Evolutionary conservation across 2,329 filamentous ascomycete species (phyloP), one percentile per base, ranked within the genome.

Genomic region (Cercospora sp.): DNA sequence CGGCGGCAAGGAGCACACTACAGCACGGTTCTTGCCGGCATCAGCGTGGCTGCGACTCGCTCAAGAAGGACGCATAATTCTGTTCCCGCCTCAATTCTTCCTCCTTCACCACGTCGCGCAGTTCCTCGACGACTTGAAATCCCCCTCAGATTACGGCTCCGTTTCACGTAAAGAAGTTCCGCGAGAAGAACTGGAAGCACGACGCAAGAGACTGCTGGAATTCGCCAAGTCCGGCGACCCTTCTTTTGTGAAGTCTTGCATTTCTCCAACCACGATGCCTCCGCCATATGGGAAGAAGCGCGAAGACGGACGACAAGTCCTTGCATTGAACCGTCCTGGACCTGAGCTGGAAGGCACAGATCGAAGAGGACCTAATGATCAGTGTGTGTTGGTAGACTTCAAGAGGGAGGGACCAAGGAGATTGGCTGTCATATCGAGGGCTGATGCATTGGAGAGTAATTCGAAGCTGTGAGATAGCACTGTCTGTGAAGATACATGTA

Each of bases 61-160:
- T 3, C 81, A 83, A 2, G 78, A 78, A 2, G 89, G 89, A 30
- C 85, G 91, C 45, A 89, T 97, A 69, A 91, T 96, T 67, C 82
- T 99, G 5, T 97, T 96, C 77, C 95, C 95, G 3, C 95, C 95
- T 0, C 95, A 98, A 77, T 90, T 90, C 77, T 93, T 91, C 79
- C 85, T 95, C 3, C 83, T 93, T 10, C 81, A 84, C 37, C 80
- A 91, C 24, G 72, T 77, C 0, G 77, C 77, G 3, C 77, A 78
- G 61, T 71, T 72, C 57, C 72, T 78, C 26, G 77, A 78, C 62
- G 67, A 69, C 12, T 66, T 78, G 13, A 66, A 69, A 18, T 65
- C 73, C 1, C 76, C 77, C 1, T 75, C 74, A n/a, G 75, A 74
- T 9, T 78, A 78, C 61, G 74, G 67, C 7, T 74, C 71, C 18